Conservation (phyloP, 2,329 filamentous ascomycete genomes). For the Dryadomyces sulphureus region DNA sequence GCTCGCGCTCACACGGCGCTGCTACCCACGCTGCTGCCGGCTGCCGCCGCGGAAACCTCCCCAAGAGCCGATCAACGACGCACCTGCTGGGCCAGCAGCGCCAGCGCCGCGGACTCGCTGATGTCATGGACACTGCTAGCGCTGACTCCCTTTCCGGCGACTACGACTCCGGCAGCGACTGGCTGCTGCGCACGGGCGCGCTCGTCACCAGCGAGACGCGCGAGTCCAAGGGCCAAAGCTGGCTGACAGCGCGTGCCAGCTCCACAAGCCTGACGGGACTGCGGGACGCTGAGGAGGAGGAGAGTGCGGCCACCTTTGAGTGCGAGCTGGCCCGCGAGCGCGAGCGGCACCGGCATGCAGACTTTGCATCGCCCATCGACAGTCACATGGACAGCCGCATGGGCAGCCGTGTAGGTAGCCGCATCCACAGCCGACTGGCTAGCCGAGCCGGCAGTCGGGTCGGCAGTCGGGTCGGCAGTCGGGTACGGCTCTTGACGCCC, state of each 20-base stretch:
- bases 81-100: slow-evolving; percentile 25
- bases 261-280: slow-evolving; percentile 45
- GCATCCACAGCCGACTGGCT: not conserved
- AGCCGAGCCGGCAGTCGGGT: not conserved
- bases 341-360: slow-evolving; percentile 21
- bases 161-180: slow-evolving; percentile 39
- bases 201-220: slow-evolving; percentile 46
- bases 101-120: slow-evolving; percentile 6
- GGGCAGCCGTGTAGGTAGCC: slow-evolving; percentile 1
- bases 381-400: slow-evolving; percentile 18
- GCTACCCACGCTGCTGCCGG: not conserved
- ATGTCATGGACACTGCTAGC: too few species aligned
- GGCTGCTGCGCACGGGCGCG: slow-evolving; percentile 49
- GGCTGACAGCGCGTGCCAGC: slow-evolving; percentile 51
- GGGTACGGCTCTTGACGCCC: slow-evolving; percentile 29
- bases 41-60: slow-evolving; percentile 16
- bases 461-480: slow-evolving; percentile 32
- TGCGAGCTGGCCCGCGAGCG: slow-evolving; percentile 35
- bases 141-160: slow-evolving; percentile 5
- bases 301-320: slow-evolving; percentile 24
- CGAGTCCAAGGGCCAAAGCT: slow-evolving; percentile 54
- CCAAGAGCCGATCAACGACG: slow-evolving; percentile 50
- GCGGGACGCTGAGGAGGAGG: slow-evolving; percentile 35
- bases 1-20: slow-evolving; percentile 1
- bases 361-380: slow-evolving; percentile 29